Evolutionary conservation across 78 protist genomes (phyloP), one percentile per base, ranked within the genome.

Genomic region (Speleostelium caveatum): DNA sequence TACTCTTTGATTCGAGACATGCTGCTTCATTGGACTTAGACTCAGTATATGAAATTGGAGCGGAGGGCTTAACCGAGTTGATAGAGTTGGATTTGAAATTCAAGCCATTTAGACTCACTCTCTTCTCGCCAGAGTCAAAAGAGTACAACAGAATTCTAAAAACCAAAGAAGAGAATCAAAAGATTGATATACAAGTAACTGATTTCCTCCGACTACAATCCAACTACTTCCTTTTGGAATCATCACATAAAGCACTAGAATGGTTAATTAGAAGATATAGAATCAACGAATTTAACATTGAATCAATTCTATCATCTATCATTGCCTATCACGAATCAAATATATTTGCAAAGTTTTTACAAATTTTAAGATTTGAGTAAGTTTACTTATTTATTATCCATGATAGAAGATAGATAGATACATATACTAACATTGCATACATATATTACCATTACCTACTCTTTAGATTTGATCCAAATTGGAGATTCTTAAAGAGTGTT

Each of bases 291-390:
- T 79, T 67, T 75, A 92, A 95, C 45, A 72, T 75, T 22, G 87
- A 67, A 8, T 69, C 61, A 6, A 10, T 95, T 12, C 30, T 92
- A 2, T 24, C 41, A 4, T 80, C 86, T 41, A 51, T 77, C 32
- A 65, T 95, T 8, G 95, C 95, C 0, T 95, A 87, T 72, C 97
- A 95, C 73, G 93, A 91, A 24, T 83, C 94, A 21, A 62, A 56
- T 38, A 63, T 78, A 21, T 94, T 94, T 56, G 91, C 90, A 19
- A 77, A 92, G 62, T 61, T 94, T 42, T 41, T 87, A 26, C 42
- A 35, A 35, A 58, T 94, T 28, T 62, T 94, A 59, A 6, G 61
- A 45, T 77, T 87, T 14, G 73, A 66, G 88, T 79, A 79, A 56
- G 76, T 79, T 30, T 41, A 24, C 21, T 28, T 28, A 36, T 33